Evolutionary conservation across 2,329 filamentous ascomycete genomes (phyloP), one percentile per base, ranked within the genome.

Genomic region (Cladosporium sp.): DNA sequence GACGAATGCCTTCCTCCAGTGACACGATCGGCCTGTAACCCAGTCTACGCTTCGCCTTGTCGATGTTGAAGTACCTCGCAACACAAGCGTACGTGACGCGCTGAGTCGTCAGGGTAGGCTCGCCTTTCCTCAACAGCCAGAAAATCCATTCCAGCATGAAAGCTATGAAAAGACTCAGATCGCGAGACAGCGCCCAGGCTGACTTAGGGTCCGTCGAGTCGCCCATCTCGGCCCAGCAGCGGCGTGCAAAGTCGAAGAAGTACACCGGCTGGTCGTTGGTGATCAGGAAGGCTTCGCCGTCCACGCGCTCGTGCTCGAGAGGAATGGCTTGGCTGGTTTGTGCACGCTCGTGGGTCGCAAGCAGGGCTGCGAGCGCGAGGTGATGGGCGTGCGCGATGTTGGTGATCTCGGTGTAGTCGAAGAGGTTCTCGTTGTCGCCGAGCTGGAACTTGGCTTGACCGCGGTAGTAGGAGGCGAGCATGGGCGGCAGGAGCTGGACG

Each of bases 1-100:
- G 75, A 66, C 68, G 69, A 15, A 80, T 73, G 9, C 87, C 89
- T 65, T 90, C 87, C 62, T 86, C 81, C 59, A 92, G 74, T 42
- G 78, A 77, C 55, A 89, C 85, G 56, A 90, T 74, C 3, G 89
- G 88, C 71, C 75, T 72, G 74, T 92, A 92, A 3, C 86, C 86
- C 58, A 92, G 75, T 65, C 88, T 78, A 66, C 72, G 78, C 79
- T 85, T 88, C 59, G 89, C 89, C 81, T 92, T 92, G 60, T 78
- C 77, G 70, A 91, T 90, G 75, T 86, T 85, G 74, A 89, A 91
- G 75, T 91, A 92, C 59, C 89, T 80, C 59, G 85, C 88, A 86
- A 91, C 89, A 71, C 83, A 86, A 69, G 84, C 85, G 72, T 87
- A 90, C 64, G 82, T 77, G 61, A 89, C 77, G 64, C 79, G 74